These are phyloP conservation scores for Afroboletus lepidellus DNA, from an alignment of 1,284 basidiomycete species.

Conservation along the genomic window DNA sequence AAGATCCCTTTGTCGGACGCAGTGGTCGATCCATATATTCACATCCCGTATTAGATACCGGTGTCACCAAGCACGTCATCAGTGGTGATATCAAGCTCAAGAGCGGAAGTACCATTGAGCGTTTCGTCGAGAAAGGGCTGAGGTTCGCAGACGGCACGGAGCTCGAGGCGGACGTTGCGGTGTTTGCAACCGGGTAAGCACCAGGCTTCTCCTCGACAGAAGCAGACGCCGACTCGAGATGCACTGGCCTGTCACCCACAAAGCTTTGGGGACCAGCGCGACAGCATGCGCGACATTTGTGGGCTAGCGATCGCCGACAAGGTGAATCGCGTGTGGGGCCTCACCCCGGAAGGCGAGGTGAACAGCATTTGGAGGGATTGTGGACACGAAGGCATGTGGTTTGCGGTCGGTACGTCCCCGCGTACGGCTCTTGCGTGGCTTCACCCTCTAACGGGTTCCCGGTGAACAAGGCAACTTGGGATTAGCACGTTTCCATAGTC, in stretches of 20 bases:
- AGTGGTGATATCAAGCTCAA: slow-evolving; percentile 47
- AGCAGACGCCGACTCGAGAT: no score
- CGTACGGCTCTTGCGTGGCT: no score
- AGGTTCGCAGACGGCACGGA: slow-evolving; percentile 43
- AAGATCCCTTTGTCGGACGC: not conserved
- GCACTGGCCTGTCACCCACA: no score
- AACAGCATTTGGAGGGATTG: slow-evolving; percentile 37
- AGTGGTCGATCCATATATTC: not conserved
- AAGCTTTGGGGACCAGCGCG: slow-evolving; percentile 14
- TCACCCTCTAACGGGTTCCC: not conserved
- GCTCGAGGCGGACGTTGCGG: slow-evolving; percentile 45
- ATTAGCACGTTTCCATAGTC: slow-evolving; percentile 35
- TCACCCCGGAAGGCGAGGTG: slow-evolving; percentile 46
- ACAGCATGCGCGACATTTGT: slow-evolving; percentile 38
- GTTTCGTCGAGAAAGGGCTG: slow-evolving; percentile 37
- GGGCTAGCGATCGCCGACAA: slow-evolving; percentile 38
- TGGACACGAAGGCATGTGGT: slow-evolving; percentile 36
- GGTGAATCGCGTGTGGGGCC: slow-evolving; percentile 43
- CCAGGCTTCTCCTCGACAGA: no score
- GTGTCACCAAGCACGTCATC: slow-evolving; percentile 40
- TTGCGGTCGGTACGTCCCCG: slow-evolving; percentile 32
- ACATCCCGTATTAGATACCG: slow-evolving; percentile 29
- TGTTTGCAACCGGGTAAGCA: slow-evolving; percentile 37
- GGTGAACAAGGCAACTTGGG: slow-evolving; percentile 33
- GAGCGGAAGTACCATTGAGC: slow-evolving; percentile 38